These are phyloP conservation scores for Blastobotrys ciferrii DNA, from an alignment of 1,139 yeast species.

Conservation along the genomic window DNA sequence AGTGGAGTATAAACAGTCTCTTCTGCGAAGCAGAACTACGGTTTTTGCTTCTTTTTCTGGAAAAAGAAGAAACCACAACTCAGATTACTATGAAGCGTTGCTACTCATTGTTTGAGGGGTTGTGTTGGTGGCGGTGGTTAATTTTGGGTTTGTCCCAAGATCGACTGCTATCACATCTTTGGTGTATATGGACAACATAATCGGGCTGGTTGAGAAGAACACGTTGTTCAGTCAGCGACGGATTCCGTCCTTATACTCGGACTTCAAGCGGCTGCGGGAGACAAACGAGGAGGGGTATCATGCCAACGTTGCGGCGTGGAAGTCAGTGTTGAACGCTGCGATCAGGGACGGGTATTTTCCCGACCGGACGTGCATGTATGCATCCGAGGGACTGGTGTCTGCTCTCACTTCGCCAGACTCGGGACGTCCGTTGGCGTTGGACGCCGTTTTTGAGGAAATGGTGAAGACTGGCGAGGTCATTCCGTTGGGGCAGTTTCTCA, in stretches of 20 bases:
- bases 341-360: slow-evolving; percentile 20
- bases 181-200: slow-evolving; percentile 16
- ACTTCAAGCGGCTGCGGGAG: slow-evolving; percentile 51
- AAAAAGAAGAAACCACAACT: too few relatives aligned
- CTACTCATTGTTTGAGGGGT: too few relatives aligned
- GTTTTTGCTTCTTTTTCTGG: too few relatives aligned
- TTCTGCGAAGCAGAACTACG: too few relatives aligned
- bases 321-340: slow-evolving; percentile 30
- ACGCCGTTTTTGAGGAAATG: slow-evolving; percentile 35
- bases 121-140: too few relatives aligned
- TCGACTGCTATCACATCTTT: too few relatives aligned
- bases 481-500: slow-evolving; percentile 26
- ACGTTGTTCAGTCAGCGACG: slow-evolving; percentile 48
- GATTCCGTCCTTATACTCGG: slow-evolving; percentile 61
- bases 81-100: too few relatives aligned
- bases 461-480: slow-evolving; percentile 29
- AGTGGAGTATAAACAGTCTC: too few relatives aligned
- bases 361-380: slow-evolving; percentile 26
- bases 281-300: slow-evolving; percentile 66
- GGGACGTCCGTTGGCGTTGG: slow-evolving; percentile 38
- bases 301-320: slow-evolving; percentile 72
- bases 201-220: slow-evolving; percentile 25
- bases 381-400: slow-evolving; percentile 31
- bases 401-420: slow-evolving; percentile 29
- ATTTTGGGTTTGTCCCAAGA: too few relatives aligned